Evolutionary conservation across 2,329 filamentous ascomycete genomes (phyloP).

Genomic region (Tolypocladium paradoxum): DNA sequence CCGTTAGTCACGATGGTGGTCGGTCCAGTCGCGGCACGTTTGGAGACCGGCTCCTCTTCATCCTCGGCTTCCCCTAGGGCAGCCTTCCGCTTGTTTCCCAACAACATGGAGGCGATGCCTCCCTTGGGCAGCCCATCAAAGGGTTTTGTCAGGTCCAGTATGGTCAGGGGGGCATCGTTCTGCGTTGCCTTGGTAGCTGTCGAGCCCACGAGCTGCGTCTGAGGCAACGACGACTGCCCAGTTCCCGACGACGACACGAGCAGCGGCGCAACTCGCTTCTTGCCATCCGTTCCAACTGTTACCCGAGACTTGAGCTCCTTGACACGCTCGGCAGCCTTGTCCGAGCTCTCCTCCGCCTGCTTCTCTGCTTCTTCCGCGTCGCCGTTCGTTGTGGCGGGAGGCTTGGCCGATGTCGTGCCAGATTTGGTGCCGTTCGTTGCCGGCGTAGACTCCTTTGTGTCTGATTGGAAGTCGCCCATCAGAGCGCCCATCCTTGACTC

Average conservation of each 20-base stretch:
- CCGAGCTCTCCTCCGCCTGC: slow-evolving; percentile 35
- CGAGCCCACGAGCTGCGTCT: slow-evolving; percentile 76
- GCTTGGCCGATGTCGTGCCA: slow-evolving; percentile 21
- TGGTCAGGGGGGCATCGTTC: slow-evolving; percentile 66
- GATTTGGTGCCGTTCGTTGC: slow-evolving; percentile 42
- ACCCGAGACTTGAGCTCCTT: slow-evolving; percentile 74
- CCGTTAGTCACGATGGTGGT: slow-evolving; percentile 67
- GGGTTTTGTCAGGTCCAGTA: slow-evolving; percentile 84
- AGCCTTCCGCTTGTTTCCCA: slow-evolving; percentile 88
- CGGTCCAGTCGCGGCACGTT: slow-evolving; percentile 53
- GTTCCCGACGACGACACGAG: slow-evolving; percentile 83
- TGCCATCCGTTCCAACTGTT: slow-evolving; percentile 91
- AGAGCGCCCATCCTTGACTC: slow-evolving; percentile 96
- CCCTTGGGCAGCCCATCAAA: slow-evolving; percentile 89
- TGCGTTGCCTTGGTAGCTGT: slow-evolving; percentile 51
- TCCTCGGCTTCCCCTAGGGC: slow-evolving; percentile 65
- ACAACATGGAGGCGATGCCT: slow-evolving; percentile 71
- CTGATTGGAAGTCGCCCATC: slow-evolving; percentile 70
- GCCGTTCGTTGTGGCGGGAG: slow-evolving; percentile 25
- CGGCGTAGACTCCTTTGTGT: slow-evolving; percentile 39
- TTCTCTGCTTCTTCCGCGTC: slow-evolving; percentile 21
- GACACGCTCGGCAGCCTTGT: slow-evolving; percentile 44
- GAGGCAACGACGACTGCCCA: slow-evolving; percentile 77
- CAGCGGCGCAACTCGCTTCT: slow-evolving; percentile 87
- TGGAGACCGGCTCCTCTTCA: slow-evolving; percentile 45